Conservation (phyloP, 2,329 filamentous ascomycete genomes). For the Botrytis hyacinthi region DNA sequence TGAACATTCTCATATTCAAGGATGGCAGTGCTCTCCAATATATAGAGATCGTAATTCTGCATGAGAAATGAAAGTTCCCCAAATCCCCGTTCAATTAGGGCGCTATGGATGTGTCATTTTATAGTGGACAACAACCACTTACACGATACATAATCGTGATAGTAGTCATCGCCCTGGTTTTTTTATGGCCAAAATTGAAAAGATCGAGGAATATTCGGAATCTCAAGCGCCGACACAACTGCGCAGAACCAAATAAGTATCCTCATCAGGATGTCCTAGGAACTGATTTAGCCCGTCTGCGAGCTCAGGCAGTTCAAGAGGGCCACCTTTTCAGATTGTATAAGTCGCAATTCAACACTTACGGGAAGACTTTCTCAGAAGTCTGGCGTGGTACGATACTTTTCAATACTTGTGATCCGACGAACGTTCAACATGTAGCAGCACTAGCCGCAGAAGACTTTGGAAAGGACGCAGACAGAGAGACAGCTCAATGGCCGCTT, state of each 20-base stretch:
- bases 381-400: conserved; percentile 1
- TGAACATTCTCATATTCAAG: not conserved
- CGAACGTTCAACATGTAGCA: conserved; percentile 13
- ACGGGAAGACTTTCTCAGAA: conserved; percentile 17
- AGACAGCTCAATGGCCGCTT: conserved; percentile 40
- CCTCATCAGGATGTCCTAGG: conserved; percentile 1
- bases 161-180: not conserved
- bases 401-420: conserved; percentile 11
- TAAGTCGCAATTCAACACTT: not conserved
- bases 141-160: not conserved
- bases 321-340: conserved; percentile 6
- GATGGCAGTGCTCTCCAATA: not conserved
- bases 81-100: not conserved
- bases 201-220: not conserved
- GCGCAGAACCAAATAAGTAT: not conserved
- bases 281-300: not conserved
- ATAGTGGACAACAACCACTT: not conserved
- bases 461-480: conserved; percentile 46
- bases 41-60: not conserved
- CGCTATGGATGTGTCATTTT: not conserved
- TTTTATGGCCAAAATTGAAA: conserved; percentile 8
- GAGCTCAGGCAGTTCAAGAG: conserved; percentile 6
- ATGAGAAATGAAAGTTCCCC: not conserved
- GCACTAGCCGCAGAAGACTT: not conserved
- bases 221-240: conserved; percentile 6